A percentile compares a stretch with the other conserved stretches of the same genome.
Evolutionary conservation across 805 yeast species (phyloP).

Genomic region (Suhomyces faveliae): DNA sequence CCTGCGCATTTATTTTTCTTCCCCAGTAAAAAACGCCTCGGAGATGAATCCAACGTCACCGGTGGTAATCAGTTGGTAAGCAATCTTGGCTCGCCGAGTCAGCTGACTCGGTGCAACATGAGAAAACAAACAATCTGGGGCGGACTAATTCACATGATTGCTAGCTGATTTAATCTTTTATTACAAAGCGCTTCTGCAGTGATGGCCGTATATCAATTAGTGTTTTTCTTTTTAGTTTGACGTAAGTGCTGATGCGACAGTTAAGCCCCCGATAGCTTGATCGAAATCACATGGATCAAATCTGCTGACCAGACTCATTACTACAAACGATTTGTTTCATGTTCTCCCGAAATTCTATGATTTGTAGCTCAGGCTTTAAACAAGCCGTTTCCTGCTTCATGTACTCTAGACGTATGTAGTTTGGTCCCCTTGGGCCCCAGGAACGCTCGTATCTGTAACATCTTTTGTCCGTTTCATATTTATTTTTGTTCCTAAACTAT

Average conservation of each 20-base stretch:
- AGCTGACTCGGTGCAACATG: background rate
- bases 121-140: background rate
- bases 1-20: background rate
- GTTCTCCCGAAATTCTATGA: background rate
- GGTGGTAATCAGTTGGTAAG: background rate
- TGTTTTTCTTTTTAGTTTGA: background rate
- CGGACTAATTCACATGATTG: background rate
- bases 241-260: background rate
- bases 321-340: too few species aligned
- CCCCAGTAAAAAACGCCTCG: background rate
- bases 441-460: background rate
- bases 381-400: background rate
- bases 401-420: background rate
- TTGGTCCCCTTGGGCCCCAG: background rate
- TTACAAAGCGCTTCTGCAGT: background rate
- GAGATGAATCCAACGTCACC: background rate
- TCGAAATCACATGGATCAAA: too few species aligned
- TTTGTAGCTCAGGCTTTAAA: background rate
- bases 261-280: background rate
- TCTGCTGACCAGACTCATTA: too few species aligned
- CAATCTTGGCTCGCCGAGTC: background rate
- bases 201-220: background rate
- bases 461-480: background rate
- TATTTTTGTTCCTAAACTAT: background rate
- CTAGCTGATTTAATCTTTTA: background rate